Evolutionary conservation across 176 grass and related monocot genomes (phyloP).

Genomic region (Rhipidocladum racemiflorum): DNA sequence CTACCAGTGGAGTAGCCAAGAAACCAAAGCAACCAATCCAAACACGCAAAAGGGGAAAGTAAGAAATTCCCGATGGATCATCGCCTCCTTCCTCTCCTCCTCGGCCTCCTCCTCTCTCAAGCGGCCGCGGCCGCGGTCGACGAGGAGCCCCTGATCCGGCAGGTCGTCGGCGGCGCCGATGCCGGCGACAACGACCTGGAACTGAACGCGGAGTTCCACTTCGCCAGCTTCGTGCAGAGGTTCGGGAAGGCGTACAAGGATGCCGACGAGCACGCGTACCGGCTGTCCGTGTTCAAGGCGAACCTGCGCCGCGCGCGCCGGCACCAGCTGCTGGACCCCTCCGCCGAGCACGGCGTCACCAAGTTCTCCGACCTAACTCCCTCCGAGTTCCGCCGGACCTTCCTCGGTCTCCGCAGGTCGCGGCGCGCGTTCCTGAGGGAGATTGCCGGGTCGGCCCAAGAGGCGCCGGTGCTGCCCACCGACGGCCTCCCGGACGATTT

Average conservation of each 20-base stretch:
- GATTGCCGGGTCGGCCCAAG: slow-evolving; percentile 43
- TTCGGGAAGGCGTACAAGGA: slow-evolving; percentile 74
- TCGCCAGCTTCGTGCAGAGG: slow-evolving; percentile 57
- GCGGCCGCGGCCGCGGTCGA: not conserved
- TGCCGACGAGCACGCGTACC: slow-evolving; percentile 69
- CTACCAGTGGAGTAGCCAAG: not conserved
- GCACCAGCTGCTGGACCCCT: slow-evolving; percentile 75
- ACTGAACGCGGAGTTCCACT: slow-evolving; percentile 64
- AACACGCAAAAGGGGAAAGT: not conserved
- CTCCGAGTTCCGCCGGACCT: slow-evolving; percentile 69
- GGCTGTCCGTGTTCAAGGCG: slow-evolving; percentile 78
- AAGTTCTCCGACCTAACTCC: slow-evolving; percentile 92
- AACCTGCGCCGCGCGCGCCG: slow-evolving; percentile 66
- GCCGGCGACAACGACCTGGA: slow-evolving; percentile 45
- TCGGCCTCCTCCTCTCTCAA: slow-evolving; percentile 22
- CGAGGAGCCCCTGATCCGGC: slow-evolving; percentile 61
- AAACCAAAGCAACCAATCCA: slow-evolving; percentile 31
- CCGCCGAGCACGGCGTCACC: slow-evolving; percentile 78
- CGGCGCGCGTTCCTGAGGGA: slow-evolving; percentile 33
- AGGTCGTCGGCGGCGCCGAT: slow-evolving; percentile 48
- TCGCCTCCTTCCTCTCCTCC: slow-evolving; percentile 34
- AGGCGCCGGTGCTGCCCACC: slow-evolving; percentile 73
- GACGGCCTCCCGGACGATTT: slow-evolving; percentile 71
- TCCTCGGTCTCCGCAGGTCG: slow-evolving; percentile 57
- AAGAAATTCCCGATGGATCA: slow-evolving; percentile 42